Percentiles rank a stretch among this genome's conserved stretches.
phyloP scores from a whole-genome alignment of 2,329 filamentous ascomycete genomes.

The Ophiostoma montium region DNA sequence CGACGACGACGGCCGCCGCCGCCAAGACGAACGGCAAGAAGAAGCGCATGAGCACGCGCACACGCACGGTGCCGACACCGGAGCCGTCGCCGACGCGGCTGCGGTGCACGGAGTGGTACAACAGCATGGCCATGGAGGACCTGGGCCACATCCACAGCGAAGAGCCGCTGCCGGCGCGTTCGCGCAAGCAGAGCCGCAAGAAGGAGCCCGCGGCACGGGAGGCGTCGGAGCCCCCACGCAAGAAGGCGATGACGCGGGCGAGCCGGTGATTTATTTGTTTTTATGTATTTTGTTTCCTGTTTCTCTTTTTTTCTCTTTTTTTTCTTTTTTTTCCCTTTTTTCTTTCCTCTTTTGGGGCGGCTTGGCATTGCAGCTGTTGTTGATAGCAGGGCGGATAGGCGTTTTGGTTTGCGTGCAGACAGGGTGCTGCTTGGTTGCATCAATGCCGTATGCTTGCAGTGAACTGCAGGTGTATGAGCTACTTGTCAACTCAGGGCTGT shows the following conservation, averaged over 20 bases:
- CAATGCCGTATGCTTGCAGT: too few relatives aligned
- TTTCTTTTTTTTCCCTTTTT: neutral
- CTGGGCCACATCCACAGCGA: constrained; percentile 43
- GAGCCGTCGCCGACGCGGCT: constrained; percentile 30
- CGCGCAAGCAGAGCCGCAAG: constrained; percentile 38
- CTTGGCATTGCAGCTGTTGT: neutral
- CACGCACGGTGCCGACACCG: constrained; percentile 23
- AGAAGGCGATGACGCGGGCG: constrained; percentile 12
- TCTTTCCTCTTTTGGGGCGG: neutral
- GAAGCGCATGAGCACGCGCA: constrained; percentile 33
- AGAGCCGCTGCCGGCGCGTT: constrained; percentile 36
- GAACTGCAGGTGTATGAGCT: too few relatives aligned
- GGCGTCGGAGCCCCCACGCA: constrained; percentile 15
- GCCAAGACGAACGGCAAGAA: constrained; percentile 24
- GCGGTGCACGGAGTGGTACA: constrained; percentile 40
- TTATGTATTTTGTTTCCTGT: neutral
- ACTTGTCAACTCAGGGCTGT: too few relatives aligned
- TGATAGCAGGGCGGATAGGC: too few relatives aligned
- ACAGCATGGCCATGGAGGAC: constrained; percentile 42
- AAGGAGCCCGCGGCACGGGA: constrained; percentile 21
- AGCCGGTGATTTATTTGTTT: neutral
- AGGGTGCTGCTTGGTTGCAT: too few relatives aligned
- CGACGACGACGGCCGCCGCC: neutral
- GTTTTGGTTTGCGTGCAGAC: neutral
- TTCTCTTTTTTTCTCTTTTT: neutral